These are phyloP conservation scores for Effrenium voratum DNA, from an alignment of 73 alveolate genomes.

Conservation along the genomic window DNA sequence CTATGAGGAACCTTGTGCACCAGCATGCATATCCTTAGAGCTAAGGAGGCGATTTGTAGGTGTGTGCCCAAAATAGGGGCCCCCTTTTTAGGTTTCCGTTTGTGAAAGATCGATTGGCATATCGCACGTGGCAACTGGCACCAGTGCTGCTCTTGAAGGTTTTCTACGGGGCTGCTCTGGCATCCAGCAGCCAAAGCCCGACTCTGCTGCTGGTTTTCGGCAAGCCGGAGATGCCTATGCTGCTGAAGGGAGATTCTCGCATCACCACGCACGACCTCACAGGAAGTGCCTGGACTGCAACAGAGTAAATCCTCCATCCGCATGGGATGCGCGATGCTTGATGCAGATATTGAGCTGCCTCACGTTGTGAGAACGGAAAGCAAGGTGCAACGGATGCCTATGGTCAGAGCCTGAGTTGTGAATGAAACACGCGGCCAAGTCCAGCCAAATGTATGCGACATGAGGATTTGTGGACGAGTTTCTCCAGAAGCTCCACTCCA, in stretches of 20 bases:
- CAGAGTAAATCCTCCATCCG: background rate
- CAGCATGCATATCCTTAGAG: no score
- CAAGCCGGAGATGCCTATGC: background rate
- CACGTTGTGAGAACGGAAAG: background rate
- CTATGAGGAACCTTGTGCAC: no score
- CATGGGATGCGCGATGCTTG: background rate
- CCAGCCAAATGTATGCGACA: no score
- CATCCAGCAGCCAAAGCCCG: background rate
- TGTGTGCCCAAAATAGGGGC: no score
- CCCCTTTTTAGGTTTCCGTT: no score
- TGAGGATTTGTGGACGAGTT: no score
- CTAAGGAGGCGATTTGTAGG: no score
- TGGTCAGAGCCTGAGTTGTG: background rate
- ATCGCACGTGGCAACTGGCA: no score
- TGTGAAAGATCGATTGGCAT: no score
- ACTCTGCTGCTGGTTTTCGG: background rate
- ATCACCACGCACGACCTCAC: background rate
- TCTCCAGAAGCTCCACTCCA: no score
- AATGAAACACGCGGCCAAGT: no score
- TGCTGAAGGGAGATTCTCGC: conserved; percentile 57
- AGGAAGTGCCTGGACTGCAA: background rate
- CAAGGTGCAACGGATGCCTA: background rate
- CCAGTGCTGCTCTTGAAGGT: no score
- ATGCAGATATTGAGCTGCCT: background rate
- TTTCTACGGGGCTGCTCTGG: background rate